Evolutionary conservation across 495 filamentous ascomycete genomes (phyloP).

Genomic region (Hypoxylon intermedium): DNA sequence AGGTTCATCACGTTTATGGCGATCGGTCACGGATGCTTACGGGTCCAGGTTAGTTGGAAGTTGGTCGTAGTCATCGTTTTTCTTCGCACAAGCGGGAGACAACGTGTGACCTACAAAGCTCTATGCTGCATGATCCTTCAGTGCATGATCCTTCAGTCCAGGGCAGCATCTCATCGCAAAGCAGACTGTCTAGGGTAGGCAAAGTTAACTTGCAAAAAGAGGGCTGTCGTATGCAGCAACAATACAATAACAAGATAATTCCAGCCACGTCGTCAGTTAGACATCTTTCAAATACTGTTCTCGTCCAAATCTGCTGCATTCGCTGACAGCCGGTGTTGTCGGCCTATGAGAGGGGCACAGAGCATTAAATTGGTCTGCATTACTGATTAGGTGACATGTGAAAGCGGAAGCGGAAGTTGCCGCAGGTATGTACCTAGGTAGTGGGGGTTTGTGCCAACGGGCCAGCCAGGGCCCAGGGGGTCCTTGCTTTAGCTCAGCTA

Average conservation of each 20-base stretch:
- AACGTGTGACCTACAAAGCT: slow-evolving; percentile 9
- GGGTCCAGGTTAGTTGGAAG: too few species aligned
- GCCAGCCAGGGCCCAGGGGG: slow-evolving; percentile 24
- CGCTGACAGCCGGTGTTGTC: background rate
- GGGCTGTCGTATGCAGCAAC: too few species aligned
- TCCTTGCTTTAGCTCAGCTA: slow-evolving; percentile 7
- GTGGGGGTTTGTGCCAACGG: slow-evolving; percentile 17
- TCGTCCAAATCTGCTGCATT: background rate
- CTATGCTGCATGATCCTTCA: too few species aligned
- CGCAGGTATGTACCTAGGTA: background rate
- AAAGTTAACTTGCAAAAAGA: too few species aligned
- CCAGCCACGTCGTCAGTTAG: background rate
- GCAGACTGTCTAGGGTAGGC: too few species aligned
- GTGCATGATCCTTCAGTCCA: too few species aligned
- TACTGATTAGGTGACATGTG: slow-evolving; percentile 31
- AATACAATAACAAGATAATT: background rate
- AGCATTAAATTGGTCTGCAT: background rate
- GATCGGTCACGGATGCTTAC: too few species aligned
- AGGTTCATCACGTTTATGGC: too few species aligned
- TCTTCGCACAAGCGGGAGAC: slow-evolving; percentile 7
- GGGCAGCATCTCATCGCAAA: too few species aligned
- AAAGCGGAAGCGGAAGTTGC: slow-evolving; percentile 43
- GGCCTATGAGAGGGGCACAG: background rate
- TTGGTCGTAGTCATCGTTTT: too few species aligned
- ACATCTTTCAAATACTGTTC: background rate